Evolutionary conservation across 805 yeast species (phyloP).

Genomic region (Maudiozyma pseudohumilis): DNA sequence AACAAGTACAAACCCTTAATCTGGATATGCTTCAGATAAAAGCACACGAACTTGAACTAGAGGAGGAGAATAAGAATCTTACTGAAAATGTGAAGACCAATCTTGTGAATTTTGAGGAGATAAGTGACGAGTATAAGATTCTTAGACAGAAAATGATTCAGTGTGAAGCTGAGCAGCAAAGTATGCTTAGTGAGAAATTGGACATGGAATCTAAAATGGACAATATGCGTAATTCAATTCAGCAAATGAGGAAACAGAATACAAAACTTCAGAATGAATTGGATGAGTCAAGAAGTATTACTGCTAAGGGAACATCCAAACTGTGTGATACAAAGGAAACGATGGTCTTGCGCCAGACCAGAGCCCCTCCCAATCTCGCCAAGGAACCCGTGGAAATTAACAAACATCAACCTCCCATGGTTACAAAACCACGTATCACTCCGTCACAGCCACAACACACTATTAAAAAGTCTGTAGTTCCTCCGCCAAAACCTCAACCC

Average conservation of each 20-base stretch:
- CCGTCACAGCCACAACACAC: no score
- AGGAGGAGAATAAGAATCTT: constrained; percentile 21
- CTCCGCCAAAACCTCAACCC: no score
- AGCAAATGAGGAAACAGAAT: constrained; percentile 11
- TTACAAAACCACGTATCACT: no score
- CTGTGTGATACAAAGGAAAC: no score
- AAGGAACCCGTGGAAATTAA: no score
- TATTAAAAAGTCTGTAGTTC: no score
- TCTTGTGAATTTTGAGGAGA: constrained; percentile 13
- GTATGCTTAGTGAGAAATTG: constrained; percentile 15
- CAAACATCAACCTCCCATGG: no score
- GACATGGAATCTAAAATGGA: constrained; percentile 21
- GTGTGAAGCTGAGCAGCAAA: constrained; percentile 16
- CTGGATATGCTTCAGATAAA: constrained; percentile 24
- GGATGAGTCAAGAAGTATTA: no score
- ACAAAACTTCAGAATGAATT: background rate
- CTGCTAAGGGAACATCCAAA: no score
- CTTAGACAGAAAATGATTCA: constrained; percentile 14
- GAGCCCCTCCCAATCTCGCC: no score
- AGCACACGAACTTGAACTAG: constrained; percentile 21
- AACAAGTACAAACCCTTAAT: constrained; percentile 26
- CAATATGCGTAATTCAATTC: constrained; percentile 11
- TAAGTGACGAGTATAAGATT: constrained; percentile 10
- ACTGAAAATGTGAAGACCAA: constrained; percentile 13
- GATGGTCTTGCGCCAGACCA: no score